Base-by-base conservation (phyloP, 805 yeast genomes). In the Myxozyma lipomycoides region DNA sequence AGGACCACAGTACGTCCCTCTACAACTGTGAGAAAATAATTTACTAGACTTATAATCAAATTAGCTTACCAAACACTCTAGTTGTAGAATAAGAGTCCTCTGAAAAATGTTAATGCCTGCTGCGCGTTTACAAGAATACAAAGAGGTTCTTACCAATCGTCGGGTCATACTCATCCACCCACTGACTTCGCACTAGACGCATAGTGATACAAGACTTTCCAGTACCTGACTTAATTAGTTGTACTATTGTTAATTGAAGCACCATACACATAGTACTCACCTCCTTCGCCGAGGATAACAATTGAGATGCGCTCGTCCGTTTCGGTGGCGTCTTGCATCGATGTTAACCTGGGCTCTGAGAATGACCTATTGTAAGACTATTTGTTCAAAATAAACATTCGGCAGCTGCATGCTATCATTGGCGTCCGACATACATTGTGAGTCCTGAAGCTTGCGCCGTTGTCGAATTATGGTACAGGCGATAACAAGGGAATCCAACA, bases 1-100 rank as follows among this genome's bases (percentile, higher is more conserved):
- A 78, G 59, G 9, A 75, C 69, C 36, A 75, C 76, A 25, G 70
- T 72, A 47, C 73, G 75, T n/a, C n/a, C n/a, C n/a, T n/a, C n/a
- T n/a, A n/a, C n/a, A n/a, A n/a, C n/a, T n/a, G n/a, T n/a, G n/a
- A n/a, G n/a, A n/a, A n/a, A n/a, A n/a, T n/a, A n/a, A n/a, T n/a
- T n/a, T n/a, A n/a, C n/a, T n/a, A n/a, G n/a, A n/a, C n/a, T n/a
- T n/a, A n/a, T n/a, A n/a, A n/a, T n/a, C n/a, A n/a, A 40, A 19
- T 18, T n/a, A 10, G 28, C 53, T 32, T 39, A 51, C 55, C 81
- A 24, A 65, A 58, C 4, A 54, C 52, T 38, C 68, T 52, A 30
- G 62, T 63, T 4, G 68, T 64, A 7, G 66, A 61, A 48, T 65
- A 62, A 2, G 65, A 62, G 46, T 63, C 67, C 49, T 63, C 67